Evolutionary conservation across 176 grass and related monocot species (phyloP), one percentile per base, ranked within the genome.

Genomic region (Dactylis glomerata): DNA sequence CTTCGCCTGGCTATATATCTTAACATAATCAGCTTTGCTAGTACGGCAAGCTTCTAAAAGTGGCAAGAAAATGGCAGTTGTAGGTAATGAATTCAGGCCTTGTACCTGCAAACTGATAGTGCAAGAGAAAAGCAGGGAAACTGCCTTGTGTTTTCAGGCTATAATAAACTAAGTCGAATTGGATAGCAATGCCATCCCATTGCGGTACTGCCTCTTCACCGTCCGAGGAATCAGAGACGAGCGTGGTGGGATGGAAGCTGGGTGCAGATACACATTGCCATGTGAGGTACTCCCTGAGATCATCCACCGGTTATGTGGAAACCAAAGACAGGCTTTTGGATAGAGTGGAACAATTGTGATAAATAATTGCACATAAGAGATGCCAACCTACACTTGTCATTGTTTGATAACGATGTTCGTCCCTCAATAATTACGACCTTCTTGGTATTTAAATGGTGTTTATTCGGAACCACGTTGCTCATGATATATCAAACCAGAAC

Each of bases 221-320:
- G 40, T 88, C 54, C 26, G 73, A 90, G 84, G 84, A 90, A 90
- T 86, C 84, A 73, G 33, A 36, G 50, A 28, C 54, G 83, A 86
- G 79, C 68, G 62, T 71, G 52, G 88, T 90, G 88, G 38, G 73
- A 72, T 63, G 26, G 59, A 63, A 68, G 69, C 8, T 75, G 30
- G 46, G 64, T 73, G 73, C 78, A 73, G n/a, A 51, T 24, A 71
- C 38, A 77, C 5, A 82, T 32, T 71, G 34, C 61, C 70, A 82
- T 37, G 22, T 42, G 36, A 33, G 47, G 61, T 64, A 64, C 36
- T 80, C n/a, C 22, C 24, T 73, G 71, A 75, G 30, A 24, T 74
- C 56, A 27, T 32, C 81, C 32, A 45, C 72, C 70, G 10, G 63
- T 71, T 71, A 50, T 47, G 17, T 44, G 75, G 54, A 65, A 79